phyloP scores from a whole-genome alignment of 2,329 filamentous ascomycete species.

The Leptoxyphium fumago region DNA sequence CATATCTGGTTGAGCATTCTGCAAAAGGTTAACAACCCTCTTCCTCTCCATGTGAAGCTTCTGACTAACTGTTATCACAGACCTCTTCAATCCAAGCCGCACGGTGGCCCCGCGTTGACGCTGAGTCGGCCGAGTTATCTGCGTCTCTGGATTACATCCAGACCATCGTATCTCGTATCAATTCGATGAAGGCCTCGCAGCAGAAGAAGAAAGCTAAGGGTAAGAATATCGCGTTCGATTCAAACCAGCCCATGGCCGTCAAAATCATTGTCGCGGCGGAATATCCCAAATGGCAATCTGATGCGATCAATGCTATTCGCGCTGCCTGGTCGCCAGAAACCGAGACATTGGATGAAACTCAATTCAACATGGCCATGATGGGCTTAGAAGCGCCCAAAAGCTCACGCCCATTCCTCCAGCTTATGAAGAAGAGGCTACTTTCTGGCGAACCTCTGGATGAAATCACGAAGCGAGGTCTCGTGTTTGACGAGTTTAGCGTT shows the following conservation, averaged over 20 bases:
- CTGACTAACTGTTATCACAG: no score
- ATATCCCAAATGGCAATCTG: constrained; percentile 83
- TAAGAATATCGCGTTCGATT: constrained; percentile 72
- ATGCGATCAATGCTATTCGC: constrained; percentile 71
- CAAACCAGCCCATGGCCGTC: constrained; percentile 81
- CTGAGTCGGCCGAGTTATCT: constrained; percentile 52
- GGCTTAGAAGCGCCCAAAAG: no score
- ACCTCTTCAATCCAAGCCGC: no score
- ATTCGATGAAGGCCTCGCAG: constrained; percentile 67
- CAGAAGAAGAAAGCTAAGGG: constrained; percentile 87
- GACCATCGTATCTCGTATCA: constrained; percentile 59
- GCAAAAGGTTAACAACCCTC: constrained; percentile 68
- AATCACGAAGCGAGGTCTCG: no score
- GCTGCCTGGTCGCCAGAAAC: no score
- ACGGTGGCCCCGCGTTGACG: no score
- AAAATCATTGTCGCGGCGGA: constrained; percentile 67
- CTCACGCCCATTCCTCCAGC: no score
- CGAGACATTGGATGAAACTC: no score
- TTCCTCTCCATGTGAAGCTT: constrained; percentile 55
- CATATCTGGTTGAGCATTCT: constrained; percentile 93
- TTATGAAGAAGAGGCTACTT: no score
- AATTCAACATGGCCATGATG: no score
- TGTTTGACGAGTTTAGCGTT: no score
- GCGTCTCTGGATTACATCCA: constrained; percentile 75
- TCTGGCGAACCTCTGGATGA: no score